Evolutionary conservation across 345 rosid species (phyloP), one percentile per base, ranked within the genome.

Genomic region (Hevea brasiliensis): DNA sequence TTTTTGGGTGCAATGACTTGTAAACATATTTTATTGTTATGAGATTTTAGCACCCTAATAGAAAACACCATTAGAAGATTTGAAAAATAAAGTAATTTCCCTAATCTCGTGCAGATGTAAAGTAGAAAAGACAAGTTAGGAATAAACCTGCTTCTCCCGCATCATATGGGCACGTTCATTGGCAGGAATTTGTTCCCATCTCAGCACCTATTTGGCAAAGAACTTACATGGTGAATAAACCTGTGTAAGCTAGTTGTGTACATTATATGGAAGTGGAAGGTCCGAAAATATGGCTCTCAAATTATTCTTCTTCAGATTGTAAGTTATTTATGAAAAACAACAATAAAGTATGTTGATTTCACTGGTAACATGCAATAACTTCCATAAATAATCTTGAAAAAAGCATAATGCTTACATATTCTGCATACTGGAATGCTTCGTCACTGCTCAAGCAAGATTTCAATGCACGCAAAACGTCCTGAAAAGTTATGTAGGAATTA

Each of bases 111-210:
- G 12, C 47, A 13, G 9, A 0, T 11, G 2, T 29, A 10, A 37
- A 29, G 14, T 0, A 70, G 60, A 61, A 44, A 66, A 42, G 5
- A 48, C 8, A 40, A 45, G 60, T 50, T 47, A 59, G 61, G 51
- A 48, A 63, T 57, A 72, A 74, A 90, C 97, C 98, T 90, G 98
- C 82, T 94, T 94, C 82, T 94, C 98, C 45, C 92, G 85, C 90
- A 79, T 80, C 77, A 94, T 29, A 77, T 90, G 96, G 79, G 97
- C 95, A 26, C 97, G 88, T 61, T 80, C 76, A 80, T 89, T 97
- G 55, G 96, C 92, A 53, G 98, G 98, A 80, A 94, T 87, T 81
- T 89, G 83, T 84, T 92, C 97, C 98, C 98, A 94, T 69, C 87
- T 85, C 75, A 94, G 82, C 27, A 88, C 86, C 98, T 94, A 74